Percentiles rank a stretch among this genome's conserved stretches.
These are phyloP conservation scores for Cicer pinnatifidum DNA, from an alignment of 306 rosid genomes.

Conservation along the genomic window DNA sequence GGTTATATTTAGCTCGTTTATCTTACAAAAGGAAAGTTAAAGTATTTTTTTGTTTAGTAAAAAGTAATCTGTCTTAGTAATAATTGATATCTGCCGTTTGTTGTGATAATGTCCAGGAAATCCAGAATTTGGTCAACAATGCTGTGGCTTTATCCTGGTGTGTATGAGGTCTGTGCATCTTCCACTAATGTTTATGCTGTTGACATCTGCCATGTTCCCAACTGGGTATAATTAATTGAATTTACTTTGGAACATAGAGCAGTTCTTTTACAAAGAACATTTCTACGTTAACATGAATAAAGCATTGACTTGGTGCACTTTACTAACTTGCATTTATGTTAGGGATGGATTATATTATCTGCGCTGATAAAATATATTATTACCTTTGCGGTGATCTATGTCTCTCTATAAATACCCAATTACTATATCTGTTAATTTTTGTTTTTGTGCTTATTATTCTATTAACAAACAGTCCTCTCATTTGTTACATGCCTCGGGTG, in stretches of 20 bases:
- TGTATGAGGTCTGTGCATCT: constrained; percentile 76
- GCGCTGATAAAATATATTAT: not conserved
- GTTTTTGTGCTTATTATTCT: not conserved
- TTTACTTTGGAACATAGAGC: constrained; percentile 14
- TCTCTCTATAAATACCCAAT: not conserved
- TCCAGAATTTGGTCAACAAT: constrained; percentile 71
- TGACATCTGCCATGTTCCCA: constrained; percentile 6
- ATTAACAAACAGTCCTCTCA: not conserved
- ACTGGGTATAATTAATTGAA: constrained; percentile 22
- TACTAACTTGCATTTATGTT: not conserved
- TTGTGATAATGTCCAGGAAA: constrained; percentile 53
- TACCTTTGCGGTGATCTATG: not conserved
- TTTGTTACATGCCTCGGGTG: not conserved
- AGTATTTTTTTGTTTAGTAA: constrained; percentile 16
- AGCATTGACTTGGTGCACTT: not conserved
- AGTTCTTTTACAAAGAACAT: constrained; percentile 10
- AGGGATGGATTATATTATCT: constrained; percentile 19
- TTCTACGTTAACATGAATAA: not conserved
- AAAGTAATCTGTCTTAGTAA: constrained; percentile 6
- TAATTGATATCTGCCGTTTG: constrained; percentile 43
- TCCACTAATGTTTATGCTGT: constrained; percentile 27
- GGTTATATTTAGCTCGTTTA: constrained; percentile 13
- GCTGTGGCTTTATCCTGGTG: constrained; percentile 96
- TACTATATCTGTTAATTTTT: not conserved
- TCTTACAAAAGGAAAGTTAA: constrained; percentile 36